Conservation (phyloP, 2,329 filamentous ascomycete genomes). For the Chaetomiaceae sp. region DNA sequence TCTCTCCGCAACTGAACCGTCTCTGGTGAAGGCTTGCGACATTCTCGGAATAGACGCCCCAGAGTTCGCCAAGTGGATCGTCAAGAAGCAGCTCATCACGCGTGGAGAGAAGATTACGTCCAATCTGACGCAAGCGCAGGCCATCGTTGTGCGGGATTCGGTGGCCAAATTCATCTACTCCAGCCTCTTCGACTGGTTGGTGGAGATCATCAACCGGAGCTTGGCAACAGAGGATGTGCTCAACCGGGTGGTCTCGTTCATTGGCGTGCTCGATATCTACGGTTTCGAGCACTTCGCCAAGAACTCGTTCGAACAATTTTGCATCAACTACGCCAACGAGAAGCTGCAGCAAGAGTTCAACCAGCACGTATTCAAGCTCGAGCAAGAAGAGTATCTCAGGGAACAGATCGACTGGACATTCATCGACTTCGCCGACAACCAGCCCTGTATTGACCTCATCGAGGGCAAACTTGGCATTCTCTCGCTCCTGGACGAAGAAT, state of each 20-base stretch:
- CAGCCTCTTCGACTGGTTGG: constrained; percentile 96
- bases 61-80: constrained; percentile 94
- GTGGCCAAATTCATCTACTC: constrained; percentile 99
- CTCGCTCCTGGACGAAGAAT: constrained; percentile 91
- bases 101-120: constrained; percentile 97
- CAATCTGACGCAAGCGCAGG: constrained; percentile 88
- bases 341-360: constrained; percentile 99
- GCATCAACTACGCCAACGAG: constrained; percentile 99
- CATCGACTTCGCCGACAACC: constrained; percentile 98
- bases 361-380: constrained; percentile 97
- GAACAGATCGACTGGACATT: constrained; percentile 99
- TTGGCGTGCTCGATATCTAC: constrained; percentile 98
- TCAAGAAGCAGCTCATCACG: constrained; percentile 97
- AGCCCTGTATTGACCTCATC: constrained; percentile 97
- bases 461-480: constrained; percentile 94
- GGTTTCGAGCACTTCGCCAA: constrained; percentile 99
- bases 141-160: constrained; percentile 89
- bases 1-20: constrained; percentile 72
- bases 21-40: constrained; percentile 71
- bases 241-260: constrained; percentile 78
- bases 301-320: constrained; percentile 99
- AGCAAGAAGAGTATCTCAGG: constrained; percentile 93
- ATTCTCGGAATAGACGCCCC: constrained; percentile 81
- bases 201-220: constrained; percentile 91
- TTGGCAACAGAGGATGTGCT: constrained; percentile 85